phyloP scores from a whole-genome alignment of 2,329 filamentous ascomycete species.

The Phyllachora maydis region DNA sequence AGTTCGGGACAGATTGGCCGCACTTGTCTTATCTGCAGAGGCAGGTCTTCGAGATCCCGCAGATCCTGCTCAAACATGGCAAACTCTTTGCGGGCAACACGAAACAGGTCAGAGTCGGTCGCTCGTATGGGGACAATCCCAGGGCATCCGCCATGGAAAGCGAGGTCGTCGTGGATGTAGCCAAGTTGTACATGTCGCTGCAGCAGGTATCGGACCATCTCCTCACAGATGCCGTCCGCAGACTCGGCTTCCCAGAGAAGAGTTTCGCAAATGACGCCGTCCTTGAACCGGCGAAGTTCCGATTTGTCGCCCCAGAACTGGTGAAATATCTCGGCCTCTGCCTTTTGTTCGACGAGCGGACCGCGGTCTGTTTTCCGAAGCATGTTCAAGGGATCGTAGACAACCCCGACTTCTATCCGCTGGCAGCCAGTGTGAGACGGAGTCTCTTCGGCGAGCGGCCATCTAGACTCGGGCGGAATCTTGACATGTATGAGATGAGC shows the following conservation, averaged over 20 bases:
- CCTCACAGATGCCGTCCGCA: conserved; percentile 48
- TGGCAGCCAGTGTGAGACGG: conserved; percentile 7
- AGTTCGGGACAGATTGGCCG: conserved; percentile 51
- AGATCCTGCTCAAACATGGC: conserved; percentile 56
- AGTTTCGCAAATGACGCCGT: conserved; percentile 84
- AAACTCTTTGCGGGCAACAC: conserved; percentile 49
- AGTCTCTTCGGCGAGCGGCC: conserved; percentile 25
- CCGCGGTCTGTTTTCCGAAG: conserved; percentile 70
- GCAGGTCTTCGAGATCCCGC: conserved; percentile 59
- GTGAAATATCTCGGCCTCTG: conserved; percentile 62
- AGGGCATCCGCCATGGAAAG: conserved; percentile 28
- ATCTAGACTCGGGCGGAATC: conserved; percentile 15
- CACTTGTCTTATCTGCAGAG: conserved; percentile 69
- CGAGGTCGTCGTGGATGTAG: conserved; percentile 25
- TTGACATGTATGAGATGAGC: conserved; percentile 45
- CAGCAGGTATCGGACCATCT: conserved; percentile 58
- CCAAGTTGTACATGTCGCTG: conserved; percentile 44
- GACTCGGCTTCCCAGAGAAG: conserved; percentile 59
- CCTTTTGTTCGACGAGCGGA: conserved; percentile 67
- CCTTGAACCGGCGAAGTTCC: conserved; percentile 83
- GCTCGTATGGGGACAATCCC: conserved; percentile 22
- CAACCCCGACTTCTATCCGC: conserved; percentile 40
- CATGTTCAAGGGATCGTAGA: conserved; percentile 54
- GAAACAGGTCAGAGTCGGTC: conserved; percentile 38
- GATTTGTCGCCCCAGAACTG: conserved; percentile 91